These are phyloP conservation scores for Bipolaris victoriae DNA, from an alignment of 2,329 filamentous ascomycete species.

Conservation along the genomic window DNA sequence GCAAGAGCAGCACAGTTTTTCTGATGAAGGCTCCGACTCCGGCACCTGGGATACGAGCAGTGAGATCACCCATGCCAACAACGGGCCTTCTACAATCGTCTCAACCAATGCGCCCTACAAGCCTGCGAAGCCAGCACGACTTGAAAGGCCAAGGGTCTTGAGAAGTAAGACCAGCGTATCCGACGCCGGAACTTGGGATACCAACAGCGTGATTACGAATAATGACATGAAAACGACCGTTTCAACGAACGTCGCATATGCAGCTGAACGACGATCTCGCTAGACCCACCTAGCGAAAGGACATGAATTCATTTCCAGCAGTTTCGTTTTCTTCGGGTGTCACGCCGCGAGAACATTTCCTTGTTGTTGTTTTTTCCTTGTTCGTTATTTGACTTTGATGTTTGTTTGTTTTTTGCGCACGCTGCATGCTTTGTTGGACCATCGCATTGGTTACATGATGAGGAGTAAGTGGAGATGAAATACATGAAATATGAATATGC, in stretches of 20 bases:
- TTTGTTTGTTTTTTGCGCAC: constrained; percentile 4
- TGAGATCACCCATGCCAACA: constrained; percentile 16
- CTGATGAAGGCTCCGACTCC: constrained; percentile 13
- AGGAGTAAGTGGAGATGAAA: constrained; percentile 12
- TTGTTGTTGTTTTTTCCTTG: neutral
- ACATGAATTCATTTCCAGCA: neutral
- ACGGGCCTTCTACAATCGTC: constrained; percentile 11
- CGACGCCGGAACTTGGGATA: constrained; percentile 15
- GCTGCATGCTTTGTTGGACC: neutral
- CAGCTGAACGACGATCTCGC: constrained; percentile 6
- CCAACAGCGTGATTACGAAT: constrained; percentile 16
- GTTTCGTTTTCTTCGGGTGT: neutral
- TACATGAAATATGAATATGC: constrained; percentile 14
- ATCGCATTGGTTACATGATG: neutral
- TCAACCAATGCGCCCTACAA: constrained; percentile 11
- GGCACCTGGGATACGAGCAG: constrained; percentile 18
- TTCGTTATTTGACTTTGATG: neutral
- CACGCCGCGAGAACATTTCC: neutral
- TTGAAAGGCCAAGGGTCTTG: constrained; percentile 3
- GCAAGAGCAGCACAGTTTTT: constrained; percentile 9
- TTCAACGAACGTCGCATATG: constrained; percentile 11
- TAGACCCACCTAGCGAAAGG: constrained; percentile 4
- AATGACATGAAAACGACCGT: constrained; percentile 16
- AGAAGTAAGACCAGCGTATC: constrained; percentile 14
- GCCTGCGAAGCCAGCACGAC: neutral